Evolutionary conservation across 83 land plant genomes (phyloP), one percentile per base, ranked within the genome.

Genomic region (Picea abies): DNA sequence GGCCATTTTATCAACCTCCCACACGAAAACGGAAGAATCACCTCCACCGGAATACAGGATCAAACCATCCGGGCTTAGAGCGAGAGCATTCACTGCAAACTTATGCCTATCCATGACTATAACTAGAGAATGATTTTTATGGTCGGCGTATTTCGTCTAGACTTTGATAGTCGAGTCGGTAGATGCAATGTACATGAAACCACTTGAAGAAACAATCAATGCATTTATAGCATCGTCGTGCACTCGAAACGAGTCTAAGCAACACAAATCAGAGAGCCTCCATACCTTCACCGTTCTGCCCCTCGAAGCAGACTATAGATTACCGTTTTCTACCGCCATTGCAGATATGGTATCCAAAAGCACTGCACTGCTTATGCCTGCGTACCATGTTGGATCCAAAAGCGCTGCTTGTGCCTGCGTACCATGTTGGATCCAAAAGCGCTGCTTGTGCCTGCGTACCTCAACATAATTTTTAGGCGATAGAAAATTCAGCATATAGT

Each of bases 381-480:
- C 72, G 79, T 56, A 84, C 88, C 60, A 23, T 47, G 0, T 80
- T 91, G 37, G 66, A 61, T 47, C 60, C 61, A 26, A 84, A 83
- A 0, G 95, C 88, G 47, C 92, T 76, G 82, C 92, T 90, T 35
- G 95, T 86, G 37, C 91, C 90, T 77, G 88, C 85, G 84, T 92
- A 93, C 39, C 87, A n/a, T n/a, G n/a, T n/a, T n/a, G n/a, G n/a
- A 32, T 32, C 35, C 87, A 86, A 76, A 92, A 32, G 80, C 96
- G 86, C 69, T 92, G 80, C 25, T 87, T 82, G 95, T 86, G 37
- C 91, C 90, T 77, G 88, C 85, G 84, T 92, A 93, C 39, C 87
- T 90, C 65, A 91, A 94, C 71, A 89, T 90, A 52, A 92, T 91
- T 93, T 94, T 90, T 23, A 92, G 83, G 47, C 75, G 44, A 65